Evolutionary conservation across 1,139 yeast species (phyloP), one percentile per base, ranked within the genome.

Genomic region (Saccharomyces hybrid): DNA sequence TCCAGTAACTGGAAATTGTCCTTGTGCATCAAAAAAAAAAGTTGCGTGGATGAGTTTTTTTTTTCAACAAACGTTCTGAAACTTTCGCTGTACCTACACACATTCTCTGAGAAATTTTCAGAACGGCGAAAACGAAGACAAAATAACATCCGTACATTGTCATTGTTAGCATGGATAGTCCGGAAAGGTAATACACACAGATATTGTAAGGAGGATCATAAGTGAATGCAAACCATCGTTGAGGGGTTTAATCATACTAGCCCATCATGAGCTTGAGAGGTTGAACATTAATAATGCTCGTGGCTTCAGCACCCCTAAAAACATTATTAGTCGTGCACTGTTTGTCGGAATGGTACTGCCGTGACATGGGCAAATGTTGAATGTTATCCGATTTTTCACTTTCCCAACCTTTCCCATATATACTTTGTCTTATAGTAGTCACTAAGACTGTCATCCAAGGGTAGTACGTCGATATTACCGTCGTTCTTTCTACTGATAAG

Each of bases 391-490:
- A 20, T 20, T 20, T 20, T 48, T 52, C 38, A 63, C 50, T 50
- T 44, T 7, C 52, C 48, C 23, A 51, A 25, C 52, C 60, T 62
- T 28, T 63, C 68, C 70, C 70, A 67, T 23, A 67, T 58, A 48
- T 62, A 66, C 42, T 66, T 67, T 14, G 68, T 66, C 47, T 59
- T 61, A 52, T 61, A 67, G 44, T 52, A 65, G 11, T 62, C 64
- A 50, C 67, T 65, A n/a, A 61, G 52, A 11, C 61, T 62, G 27
- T 60, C 63, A 28, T 65, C 64, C 30, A 67, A 50, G 2, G 68
- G 63, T 26, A 67, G 48, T 2, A 61, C 54, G 50, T 67, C 68
- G 2, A 67, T 44, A 34, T 57, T 56, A 6, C 55, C 56, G 23
- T 46, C 28, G 14, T 59, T 61, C 1, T 53, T 50, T 3, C 57